Evolutionary conservation across 2,329 filamentous ascomycete species (phyloP).

Genomic region (Sarocladium strictum): DNA sequence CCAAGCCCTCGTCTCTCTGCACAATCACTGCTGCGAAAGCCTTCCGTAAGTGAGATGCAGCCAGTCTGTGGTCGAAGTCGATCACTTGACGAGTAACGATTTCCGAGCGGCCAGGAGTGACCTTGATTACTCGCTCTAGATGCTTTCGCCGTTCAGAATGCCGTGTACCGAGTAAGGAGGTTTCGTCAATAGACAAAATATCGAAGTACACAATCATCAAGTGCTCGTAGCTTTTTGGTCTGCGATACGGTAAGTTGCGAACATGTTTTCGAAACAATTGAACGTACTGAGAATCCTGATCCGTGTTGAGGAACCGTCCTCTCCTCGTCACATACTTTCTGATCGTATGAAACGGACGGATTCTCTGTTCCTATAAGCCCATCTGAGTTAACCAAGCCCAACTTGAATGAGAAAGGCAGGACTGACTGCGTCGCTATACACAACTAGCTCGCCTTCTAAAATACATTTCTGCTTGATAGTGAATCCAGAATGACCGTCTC

Average conservation of each 20-base stretch:
- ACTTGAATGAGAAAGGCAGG: neutral
- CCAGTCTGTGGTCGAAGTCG: slow-evolving; percentile 52
- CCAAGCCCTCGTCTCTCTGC: slow-evolving; percentile 67
- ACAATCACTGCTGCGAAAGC: slow-evolving; percentile 64
- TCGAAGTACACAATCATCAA: slow-evolving; percentile 60
- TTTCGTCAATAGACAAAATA: slow-evolving; percentile 45
- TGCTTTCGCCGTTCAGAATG: slow-evolving; percentile 56
- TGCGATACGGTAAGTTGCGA: slow-evolving; percentile 22
- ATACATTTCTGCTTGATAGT: slow-evolving; percentile 63
- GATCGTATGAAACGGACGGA: slow-evolving; percentile 76
- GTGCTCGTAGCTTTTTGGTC: slow-evolving; percentile 44
- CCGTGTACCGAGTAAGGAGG: slow-evolving; percentile 42
- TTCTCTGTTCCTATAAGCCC: slow-evolving; percentile 42
- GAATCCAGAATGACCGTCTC: slow-evolving; percentile 52
- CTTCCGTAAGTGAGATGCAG: slow-evolving; percentile 49
- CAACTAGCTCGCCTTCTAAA: slow-evolving; percentile 75
- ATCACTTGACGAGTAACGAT: slow-evolving; percentile 62
- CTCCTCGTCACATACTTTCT: slow-evolving; percentile 72
- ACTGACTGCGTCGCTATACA: slow-evolving; percentile 60
- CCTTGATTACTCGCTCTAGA: slow-evolving; percentile 48
- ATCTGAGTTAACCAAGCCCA: neutral
- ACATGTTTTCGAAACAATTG: neutral
- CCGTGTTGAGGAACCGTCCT: slow-evolving; percentile 61
- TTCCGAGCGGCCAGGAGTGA: slow-evolving; percentile 50
- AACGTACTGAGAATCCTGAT: slow-evolving; percentile 61